Percentiles rank a stretch among this genome's conserved stretches.
These are phyloP conservation scores for Zoysia japonica DNA, from an alignment of 176 grass and related monocot genomes.

Conservation along the genomic window DNA sequence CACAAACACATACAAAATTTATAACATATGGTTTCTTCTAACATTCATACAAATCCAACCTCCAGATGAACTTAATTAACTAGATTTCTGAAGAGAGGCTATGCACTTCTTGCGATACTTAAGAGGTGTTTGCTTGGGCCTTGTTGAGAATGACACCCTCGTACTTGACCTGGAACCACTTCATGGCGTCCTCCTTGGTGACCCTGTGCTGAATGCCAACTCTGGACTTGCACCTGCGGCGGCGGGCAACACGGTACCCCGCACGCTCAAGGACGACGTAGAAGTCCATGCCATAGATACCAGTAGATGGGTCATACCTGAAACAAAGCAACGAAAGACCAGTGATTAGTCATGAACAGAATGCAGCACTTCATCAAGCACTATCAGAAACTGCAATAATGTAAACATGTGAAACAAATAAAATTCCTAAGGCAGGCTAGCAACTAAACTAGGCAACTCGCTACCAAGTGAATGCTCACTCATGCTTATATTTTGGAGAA, in stretches of 20 bases:
- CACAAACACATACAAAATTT: conserved; percentile 40
- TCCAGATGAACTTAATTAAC: conserved; percentile 28
- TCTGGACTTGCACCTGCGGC: conserved; percentile 61
- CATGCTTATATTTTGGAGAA: background rate
- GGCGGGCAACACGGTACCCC: conserved; percentile 57
- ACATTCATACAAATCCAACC: conserved; percentile 35
- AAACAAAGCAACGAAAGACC: background rate
- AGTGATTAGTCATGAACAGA: background rate
- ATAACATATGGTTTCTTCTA: conserved; percentile 39
- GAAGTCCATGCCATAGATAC: conserved; percentile 75
- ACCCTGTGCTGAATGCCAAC: conserved; percentile 18
- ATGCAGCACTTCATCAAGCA: background rate
- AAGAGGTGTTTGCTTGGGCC: conserved; percentile 33
- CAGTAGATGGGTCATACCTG: conserved; percentile 67
- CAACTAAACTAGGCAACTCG: background rate
- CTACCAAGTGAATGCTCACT: background rate
- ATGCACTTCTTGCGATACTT: background rate
- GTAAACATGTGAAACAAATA: background rate
- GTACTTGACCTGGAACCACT: no score
- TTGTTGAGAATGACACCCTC: no score
- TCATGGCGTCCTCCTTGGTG: no score
- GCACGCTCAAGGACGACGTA: conserved; percentile 55
- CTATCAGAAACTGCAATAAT: background rate
- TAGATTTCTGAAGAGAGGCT: conserved; percentile 5
- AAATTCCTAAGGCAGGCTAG: background rate